Conservation (phyloP, 768 basidiomycete species). For the Trametes sanguinea region DNA sequence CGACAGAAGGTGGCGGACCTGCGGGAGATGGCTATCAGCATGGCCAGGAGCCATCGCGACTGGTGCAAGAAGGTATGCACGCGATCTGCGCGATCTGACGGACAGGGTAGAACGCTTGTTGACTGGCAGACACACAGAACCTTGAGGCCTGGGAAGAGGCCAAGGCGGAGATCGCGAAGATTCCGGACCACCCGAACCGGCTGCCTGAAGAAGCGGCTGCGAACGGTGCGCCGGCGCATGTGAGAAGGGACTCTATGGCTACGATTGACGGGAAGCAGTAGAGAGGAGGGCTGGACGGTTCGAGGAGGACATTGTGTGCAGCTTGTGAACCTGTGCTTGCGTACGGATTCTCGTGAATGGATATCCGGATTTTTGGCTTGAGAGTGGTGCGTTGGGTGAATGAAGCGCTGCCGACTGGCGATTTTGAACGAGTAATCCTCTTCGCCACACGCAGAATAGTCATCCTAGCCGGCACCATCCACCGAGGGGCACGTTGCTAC, state of each 20-base stretch:
- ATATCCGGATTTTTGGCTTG: not conserved
- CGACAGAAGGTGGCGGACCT: conserved; percentile 97
- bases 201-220: conserved; percentile 42
- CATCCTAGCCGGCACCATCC: too few species aligned
- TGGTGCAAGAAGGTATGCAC: conserved; percentile 89
- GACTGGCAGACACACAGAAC: conserved; percentile 57
- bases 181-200: conserved; percentile 88
- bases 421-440: too few species aligned
- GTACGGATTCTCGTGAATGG: not conserved
- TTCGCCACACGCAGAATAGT: too few species aligned
- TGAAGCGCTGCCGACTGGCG: too few species aligned
- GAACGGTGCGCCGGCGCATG: conserved; percentile 38
- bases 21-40: conserved; percentile 88
- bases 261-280: conserved; percentile 66
- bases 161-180: conserved; percentile 86
- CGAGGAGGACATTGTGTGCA: not conserved
- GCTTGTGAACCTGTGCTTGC: not conserved
- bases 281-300: conserved; percentile 10
- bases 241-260: conserved; percentile 66
- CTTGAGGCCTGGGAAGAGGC: conserved; percentile 97
- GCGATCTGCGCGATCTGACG: not conserved
- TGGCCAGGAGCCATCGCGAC: conserved; percentile 89
- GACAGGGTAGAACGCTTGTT: not conserved
- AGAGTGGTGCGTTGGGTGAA: too few species aligned
- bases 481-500: too few species aligned